Evolutionary conservation across 2,329 filamentous ascomycete species (phyloP).

Genomic region (Graphilbum sp.): DNA sequence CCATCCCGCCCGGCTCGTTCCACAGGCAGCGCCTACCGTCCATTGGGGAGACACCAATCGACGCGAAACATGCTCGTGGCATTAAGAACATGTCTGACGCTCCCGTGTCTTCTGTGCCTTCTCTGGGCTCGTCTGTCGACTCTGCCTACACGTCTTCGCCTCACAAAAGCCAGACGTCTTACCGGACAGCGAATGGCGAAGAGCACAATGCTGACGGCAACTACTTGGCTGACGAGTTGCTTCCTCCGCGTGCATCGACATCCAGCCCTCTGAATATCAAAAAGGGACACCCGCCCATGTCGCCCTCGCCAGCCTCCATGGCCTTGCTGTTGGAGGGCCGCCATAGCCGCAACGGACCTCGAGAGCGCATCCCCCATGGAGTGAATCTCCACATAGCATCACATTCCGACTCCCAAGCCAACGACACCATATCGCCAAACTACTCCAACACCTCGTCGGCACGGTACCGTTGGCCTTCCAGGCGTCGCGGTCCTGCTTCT

Average conservation of each 20-base stretch:
- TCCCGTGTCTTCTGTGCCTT: conserved; percentile 7
- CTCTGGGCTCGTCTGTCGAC: background rate
- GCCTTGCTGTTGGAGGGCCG: conserved; percentile 43
- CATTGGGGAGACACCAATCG: conserved; percentile 49
- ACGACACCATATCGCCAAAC: conserved; percentile 40
- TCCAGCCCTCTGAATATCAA: conserved; percentile 42
- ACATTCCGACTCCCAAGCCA: conserved; percentile 21
- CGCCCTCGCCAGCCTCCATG: conserved; percentile 49
- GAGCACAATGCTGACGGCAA: conserved; percentile 13
- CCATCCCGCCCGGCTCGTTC: conserved; percentile 37
- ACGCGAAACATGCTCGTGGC: conserved; percentile 13
- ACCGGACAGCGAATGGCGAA: conserved; percentile 11
- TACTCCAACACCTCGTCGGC: conserved; percentile 35
- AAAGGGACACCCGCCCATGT: conserved; percentile 45
- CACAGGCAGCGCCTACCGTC: conserved; percentile 54
- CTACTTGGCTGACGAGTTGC: conserved; percentile 21
- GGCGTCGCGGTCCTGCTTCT: conserved; percentile 37
- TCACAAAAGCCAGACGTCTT: background rate
- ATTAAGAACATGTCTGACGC: conserved; percentile 6
- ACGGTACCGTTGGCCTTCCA: conserved; percentile 37
- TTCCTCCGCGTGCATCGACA: conserved; percentile 48
- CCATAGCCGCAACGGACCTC: conserved; percentile 50
- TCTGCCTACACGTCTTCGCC: background rate
- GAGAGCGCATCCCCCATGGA: conserved; percentile 62
- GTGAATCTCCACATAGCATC: conserved; percentile 43